These are phyloP conservation scores for Skeletonema tropicum DNA, from an alignment of 108 stramenopile species.

Conservation along the genomic window DNA sequence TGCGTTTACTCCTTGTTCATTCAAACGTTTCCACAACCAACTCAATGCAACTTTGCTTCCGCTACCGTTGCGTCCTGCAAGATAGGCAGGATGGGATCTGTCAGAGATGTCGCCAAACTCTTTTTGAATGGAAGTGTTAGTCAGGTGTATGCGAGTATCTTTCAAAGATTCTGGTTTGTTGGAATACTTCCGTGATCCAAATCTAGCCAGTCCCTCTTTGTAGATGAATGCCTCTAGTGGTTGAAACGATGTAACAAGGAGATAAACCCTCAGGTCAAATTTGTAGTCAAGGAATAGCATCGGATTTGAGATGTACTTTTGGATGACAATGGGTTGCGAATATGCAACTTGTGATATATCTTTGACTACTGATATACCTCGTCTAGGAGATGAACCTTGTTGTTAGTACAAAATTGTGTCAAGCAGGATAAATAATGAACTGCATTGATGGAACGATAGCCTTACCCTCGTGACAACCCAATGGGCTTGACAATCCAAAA, in stretches of 20 bases:
- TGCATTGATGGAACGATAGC: neutral
- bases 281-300: slow-evolving; percentile 81
- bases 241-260: slow-evolving; percentile 84
- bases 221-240: slow-evolving; percentile 86
- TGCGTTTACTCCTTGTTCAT: slow-evolving; percentile 28
- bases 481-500: slow-evolving; percentile 90
- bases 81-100: slow-evolving; percentile 61
- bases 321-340: slow-evolving; percentile 64
- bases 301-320: slow-evolving; percentile 83
- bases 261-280: slow-evolving; percentile 88
- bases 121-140: slow-evolving; percentile 73
- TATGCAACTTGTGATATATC: slow-evolving; percentile 71
- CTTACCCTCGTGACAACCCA: slow-evolving; percentile 54
- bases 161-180: slow-evolving; percentile 38
- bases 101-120: slow-evolving; percentile 66
- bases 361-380: slow-evolving; percentile 76
- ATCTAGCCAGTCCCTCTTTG: slow-evolving; percentile 83
- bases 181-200: slow-evolving; percentile 70
- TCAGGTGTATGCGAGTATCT: slow-evolving; percentile 51
- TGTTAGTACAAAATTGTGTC: neutral
- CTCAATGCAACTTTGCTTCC: slow-evolving; percentile 45
- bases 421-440: neutral
- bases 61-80: slow-evolving; percentile 37
- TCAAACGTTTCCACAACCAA: slow-evolving; percentile 50
- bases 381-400: slow-evolving; percentile 28